Percentiles rank a stretch among this genome's conserved stretches.
Evolutionary conservation across 768 basidiomycete species (phyloP).

Genomic region (Tephrocybe sp.): DNA sequence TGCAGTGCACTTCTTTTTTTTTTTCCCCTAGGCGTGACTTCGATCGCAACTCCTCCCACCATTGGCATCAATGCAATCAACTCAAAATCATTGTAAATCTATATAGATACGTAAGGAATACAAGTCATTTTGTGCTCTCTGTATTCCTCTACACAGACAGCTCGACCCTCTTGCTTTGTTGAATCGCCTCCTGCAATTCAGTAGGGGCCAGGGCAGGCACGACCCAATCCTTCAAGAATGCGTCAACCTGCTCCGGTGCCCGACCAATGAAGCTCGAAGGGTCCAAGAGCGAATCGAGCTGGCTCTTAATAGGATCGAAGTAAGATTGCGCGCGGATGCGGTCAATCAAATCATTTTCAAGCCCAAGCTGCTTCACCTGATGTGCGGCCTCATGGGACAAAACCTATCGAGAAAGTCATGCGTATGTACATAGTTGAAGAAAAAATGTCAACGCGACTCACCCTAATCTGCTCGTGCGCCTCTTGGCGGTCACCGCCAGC

Average conservation of each 20-base stretch:
- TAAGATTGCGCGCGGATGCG: constrained; percentile 79
- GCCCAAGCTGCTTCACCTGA: constrained; percentile 92
- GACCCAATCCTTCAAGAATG: constrained; percentile 86
- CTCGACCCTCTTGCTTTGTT: constrained; percentile 56
- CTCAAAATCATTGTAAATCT: neutral
- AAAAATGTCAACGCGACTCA: constrained; percentile 28
- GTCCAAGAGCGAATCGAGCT: constrained; percentile 78
- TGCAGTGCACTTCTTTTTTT: too few relatives aligned
- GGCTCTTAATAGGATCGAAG: constrained; percentile 82
- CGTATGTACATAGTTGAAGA: neutral
- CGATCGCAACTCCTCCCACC: too few relatives aligned
- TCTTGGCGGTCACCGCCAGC: constrained; percentile 94
- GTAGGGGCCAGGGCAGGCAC: constrained; percentile 67
- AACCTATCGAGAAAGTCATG: constrained; percentile 42
- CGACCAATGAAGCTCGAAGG: constrained; percentile 89
- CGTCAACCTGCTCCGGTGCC: constrained; percentile 93
- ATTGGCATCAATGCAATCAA: neutral
- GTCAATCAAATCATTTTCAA: constrained; percentile 94
- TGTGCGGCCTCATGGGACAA: constrained; percentile 92
- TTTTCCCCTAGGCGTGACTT: too few relatives aligned
- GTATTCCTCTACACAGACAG: constrained; percentile 46
- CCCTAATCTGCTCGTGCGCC: constrained; percentile 93
- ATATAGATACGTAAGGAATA: neutral
- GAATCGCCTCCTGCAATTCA: constrained; percentile 54
- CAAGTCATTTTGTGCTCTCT: neutral